These are phyloP conservation scores for Podosphaera aphanis DNA, from an alignment of 2,329 filamentous ascomycete species.

Conservation along the genomic window DNA sequence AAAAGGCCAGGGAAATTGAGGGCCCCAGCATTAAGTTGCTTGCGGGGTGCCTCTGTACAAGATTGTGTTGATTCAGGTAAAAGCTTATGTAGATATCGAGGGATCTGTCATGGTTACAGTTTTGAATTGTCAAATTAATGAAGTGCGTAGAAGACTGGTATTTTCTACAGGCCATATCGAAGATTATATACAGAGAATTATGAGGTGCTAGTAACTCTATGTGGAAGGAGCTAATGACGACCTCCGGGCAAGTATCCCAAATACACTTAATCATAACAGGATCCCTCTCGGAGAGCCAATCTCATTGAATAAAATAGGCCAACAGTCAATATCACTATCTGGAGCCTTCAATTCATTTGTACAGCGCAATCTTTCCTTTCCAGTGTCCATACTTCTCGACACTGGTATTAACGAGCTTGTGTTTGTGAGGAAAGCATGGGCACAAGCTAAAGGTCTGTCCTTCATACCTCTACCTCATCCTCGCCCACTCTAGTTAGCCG, in stretches of 20 bases:
- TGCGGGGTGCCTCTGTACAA: not conserved
- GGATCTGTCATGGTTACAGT: too few species aligned
- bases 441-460: not conserved
- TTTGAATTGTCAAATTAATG: too few species aligned
- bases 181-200: too few species aligned
- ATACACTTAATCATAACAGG: too few species aligned
- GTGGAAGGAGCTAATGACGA: too few species aligned
- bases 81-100: not conserved
- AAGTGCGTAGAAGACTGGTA: too few species aligned
- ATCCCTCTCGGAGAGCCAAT: not conserved
- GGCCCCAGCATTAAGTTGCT: too few species aligned
- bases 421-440: slow-evolving; percentile 1
- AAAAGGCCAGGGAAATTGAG: not conserved
- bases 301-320: not conserved
- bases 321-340: not conserved
- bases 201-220: too few species aligned
- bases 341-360: not conserved
- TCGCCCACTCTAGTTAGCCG: not conserved
- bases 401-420: not conserved
- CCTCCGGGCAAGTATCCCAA: too few species aligned
- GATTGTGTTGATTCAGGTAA: not conserved
- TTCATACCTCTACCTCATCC: not conserved
- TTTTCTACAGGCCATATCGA: too few species aligned
- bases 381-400: not conserved
- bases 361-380: not conserved